These are phyloP conservation scores for Neurospora tetrasperma DNA, from an alignment of 495 filamentous ascomycete genomes.

Conservation along the genomic window DNA sequence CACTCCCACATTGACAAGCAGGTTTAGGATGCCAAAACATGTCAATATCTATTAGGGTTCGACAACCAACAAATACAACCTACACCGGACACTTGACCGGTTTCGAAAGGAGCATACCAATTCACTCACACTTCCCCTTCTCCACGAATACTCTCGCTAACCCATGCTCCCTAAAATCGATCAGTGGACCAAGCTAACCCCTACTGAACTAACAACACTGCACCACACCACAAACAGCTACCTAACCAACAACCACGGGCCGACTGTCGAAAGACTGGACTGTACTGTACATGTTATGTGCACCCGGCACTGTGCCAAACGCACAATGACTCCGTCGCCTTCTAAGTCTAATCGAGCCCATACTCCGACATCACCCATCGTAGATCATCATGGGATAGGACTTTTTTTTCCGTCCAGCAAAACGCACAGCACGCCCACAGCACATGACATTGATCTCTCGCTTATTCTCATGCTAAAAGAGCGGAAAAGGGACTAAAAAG, in stretches of 20 bases:
- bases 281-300: neutral
- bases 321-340: neutral
- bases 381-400: neutral
- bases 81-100: no score
- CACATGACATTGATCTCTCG: no score
- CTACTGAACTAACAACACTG: neutral
- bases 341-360: neutral
- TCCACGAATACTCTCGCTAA: neutral
- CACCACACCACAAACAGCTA: neutral
- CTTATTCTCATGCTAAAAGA: no score
- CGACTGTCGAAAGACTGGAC: neutral
- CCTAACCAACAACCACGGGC: neutral
- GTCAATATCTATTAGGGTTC: neutral
- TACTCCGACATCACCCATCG: neutral
- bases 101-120: no score
- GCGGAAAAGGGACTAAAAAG: no score
- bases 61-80: neutral
- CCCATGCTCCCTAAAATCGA: neutral
- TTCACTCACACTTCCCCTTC: neutral
- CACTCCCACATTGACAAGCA: neutral
- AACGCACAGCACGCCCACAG: no score
- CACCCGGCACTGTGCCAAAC: neutral
- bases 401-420: neutral
- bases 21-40: neutral
- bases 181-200: neutral